Evolutionary conservation across 2,329 filamentous ascomycete species (phyloP), one percentile per base, ranked within the genome.

Genomic region (Trichophaea hybrida): DNA sequence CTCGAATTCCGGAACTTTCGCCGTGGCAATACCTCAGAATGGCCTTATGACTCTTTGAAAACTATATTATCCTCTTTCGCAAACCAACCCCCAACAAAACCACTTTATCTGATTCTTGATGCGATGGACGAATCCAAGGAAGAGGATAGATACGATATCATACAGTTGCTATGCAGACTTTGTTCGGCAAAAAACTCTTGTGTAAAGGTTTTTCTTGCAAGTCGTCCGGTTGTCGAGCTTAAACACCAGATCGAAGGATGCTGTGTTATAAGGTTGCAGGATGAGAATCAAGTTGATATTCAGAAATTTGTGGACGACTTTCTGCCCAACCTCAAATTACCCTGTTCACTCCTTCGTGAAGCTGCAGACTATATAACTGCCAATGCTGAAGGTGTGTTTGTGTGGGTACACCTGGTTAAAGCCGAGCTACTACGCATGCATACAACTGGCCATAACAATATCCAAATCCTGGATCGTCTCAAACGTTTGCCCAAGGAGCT

Each of bases 341-440:
- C 49, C 49, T 8, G 15, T 7, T 5, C 7, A 12, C 24, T 33
- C 49, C 32, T 52, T 35, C 49, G 7, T 5, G 49, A 52, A 10
- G 15, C 32, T 12, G 15, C 6, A 6, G 13, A 57, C 4, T 57
- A 57, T 37, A 49, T 57, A 7, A 49, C 5, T 4, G 33, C 8
- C 5, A 17, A 46, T 57, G 54, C 54, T 7, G 7, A 57, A n/a
- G 54, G 54, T 15, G 54, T 57, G 6, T 57, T 57, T 48, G 12
- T 57, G 24, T 57, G 54, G 54, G 54, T 57, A 7, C 6, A 32
- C 6, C 24, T 57, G 34, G 40, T 57, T 57, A 35, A n/a, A 31
- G 40, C 7, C 34, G 24, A 49, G 31, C 17, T 55, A 24, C 8
- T 43, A 7, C 7, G 13, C 13, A 48, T 5, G 6, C 7, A 8